Evolutionary conservation across 768 basidiomycete genomes (phyloP).

Genomic region (Leccinum sublutescens): DNA sequence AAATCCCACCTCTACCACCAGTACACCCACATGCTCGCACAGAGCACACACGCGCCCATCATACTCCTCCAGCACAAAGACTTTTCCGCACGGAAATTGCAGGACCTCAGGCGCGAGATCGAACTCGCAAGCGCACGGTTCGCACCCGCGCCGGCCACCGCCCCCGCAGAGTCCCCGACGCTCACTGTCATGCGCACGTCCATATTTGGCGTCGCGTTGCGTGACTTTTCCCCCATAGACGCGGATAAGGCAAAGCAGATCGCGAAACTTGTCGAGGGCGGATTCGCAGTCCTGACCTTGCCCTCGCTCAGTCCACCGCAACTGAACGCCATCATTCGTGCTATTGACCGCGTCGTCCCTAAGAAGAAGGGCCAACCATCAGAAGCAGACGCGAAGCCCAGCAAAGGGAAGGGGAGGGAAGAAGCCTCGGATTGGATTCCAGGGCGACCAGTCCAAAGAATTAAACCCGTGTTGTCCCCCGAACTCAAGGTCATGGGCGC

Average conservation of each 20-base stretch:
- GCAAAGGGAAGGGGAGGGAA: constrained; percentile 46
- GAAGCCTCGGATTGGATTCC: constrained; percentile 64
- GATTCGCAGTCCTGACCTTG: constrained; percentile 62
- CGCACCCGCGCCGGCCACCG: constrained; percentile 24
- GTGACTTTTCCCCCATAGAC: constrained; percentile 56
- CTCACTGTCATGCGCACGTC: constrained; percentile 75
- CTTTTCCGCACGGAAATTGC: constrained; percentile 65
- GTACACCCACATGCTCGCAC: constrained; percentile 69
- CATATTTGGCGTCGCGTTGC: constrained; percentile 75
- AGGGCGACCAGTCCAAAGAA: constrained; percentile 63
- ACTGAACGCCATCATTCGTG: constrained; percentile 61
- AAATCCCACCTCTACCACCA: constrained; percentile 81
- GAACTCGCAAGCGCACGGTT: constrained; percentile 49
- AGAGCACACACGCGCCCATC: constrained; percentile 56
- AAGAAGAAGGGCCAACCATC: constrained; percentile 51
- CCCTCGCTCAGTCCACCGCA: constrained; percentile 72
- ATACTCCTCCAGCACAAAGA: constrained; percentile 79
- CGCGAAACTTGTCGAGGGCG: constrained; percentile 55
- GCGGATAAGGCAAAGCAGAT: constrained; percentile 48
- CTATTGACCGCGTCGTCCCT: constrained; percentile 66
- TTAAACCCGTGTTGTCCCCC: constrained; percentile 54
- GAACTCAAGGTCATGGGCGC: constrained; percentile 76
- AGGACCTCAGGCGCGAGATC: constrained; percentile 69
- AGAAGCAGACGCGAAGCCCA: constrained; percentile 47
- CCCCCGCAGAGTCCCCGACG: constrained; percentile 40